Evolutionary conservation across 257 asterid species (phyloP).

Genomic region (Sherardia arvensis): DNA sequence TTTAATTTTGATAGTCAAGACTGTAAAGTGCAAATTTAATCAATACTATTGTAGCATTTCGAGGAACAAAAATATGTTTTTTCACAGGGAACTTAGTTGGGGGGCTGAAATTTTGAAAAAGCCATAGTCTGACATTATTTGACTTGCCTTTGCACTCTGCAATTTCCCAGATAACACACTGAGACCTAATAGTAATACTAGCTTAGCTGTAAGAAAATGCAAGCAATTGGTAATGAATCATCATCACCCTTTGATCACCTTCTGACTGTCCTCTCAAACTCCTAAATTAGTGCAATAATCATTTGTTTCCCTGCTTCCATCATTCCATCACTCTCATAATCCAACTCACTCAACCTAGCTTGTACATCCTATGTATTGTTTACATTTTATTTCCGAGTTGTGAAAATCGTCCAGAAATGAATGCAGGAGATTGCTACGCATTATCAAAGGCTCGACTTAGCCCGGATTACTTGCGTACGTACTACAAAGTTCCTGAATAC

Average conservation of each 20-base stretch:
- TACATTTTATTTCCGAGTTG: too few relatives aligned
- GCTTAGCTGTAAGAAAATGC: too few relatives aligned
- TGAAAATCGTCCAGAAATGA: too few relatives aligned
- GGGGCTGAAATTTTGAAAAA: neutral
- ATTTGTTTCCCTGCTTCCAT: neutral
- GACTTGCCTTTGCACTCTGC: neutral
- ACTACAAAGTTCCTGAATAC: too few relatives aligned
- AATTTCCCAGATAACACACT: conserved; percentile 4
- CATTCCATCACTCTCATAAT: neutral
- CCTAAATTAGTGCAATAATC: neutral
- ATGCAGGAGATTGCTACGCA: too few relatives aligned
- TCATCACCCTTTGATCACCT: neutral
- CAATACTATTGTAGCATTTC: neutral
- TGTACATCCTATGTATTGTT: too few relatives aligned
- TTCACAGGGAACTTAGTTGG: neutral
- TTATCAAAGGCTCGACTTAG: too few relatives aligned
- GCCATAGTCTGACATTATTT: conserved; percentile 14
- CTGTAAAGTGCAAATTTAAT: neutral
- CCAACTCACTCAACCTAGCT: neutral
- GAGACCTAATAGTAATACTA: neutral
- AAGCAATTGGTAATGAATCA: neutral
- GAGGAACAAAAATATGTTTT: conserved; percentile 3
- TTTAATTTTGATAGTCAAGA: neutral
- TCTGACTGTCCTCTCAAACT: neutral
- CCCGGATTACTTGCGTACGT: too few relatives aligned